A percentile compares a stretch with the other conserved stretches of the same genome.
These are phyloP conservation scores for Gastrodia elata DNA, from an alignment of 106 monocot species.

Conservation along the genomic window DNA sequence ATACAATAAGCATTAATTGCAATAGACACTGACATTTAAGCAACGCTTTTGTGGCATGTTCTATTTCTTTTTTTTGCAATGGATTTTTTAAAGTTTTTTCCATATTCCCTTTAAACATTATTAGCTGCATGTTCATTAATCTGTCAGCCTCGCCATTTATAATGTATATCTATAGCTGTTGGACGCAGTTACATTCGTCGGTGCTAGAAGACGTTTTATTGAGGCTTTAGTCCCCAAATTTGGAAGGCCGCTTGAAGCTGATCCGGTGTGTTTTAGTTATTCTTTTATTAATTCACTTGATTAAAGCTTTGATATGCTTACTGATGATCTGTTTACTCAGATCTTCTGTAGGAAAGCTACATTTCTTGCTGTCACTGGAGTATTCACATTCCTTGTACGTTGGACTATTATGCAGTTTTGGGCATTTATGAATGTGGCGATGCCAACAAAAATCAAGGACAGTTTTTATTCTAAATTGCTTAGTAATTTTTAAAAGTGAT, in stretches of 20 bases:
- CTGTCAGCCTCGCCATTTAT: neutral
- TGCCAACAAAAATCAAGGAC: neutral
- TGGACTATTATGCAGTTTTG: neutral
- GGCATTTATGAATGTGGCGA: neutral
- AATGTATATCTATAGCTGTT: slow-evolving; percentile 32
- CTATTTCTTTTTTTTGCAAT: neutral
- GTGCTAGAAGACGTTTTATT: slow-evolving; percentile 75
- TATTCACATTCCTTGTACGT: slow-evolving; percentile 73
- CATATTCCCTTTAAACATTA: neutral
- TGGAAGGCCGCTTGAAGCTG: slow-evolving; percentile 94
- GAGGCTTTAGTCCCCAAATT: slow-evolving; percentile 74
- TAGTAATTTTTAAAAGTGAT: neutral
- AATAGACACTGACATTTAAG: too few relatives aligned
- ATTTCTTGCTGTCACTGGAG: slow-evolving; percentile 40
- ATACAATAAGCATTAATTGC: too few relatives aligned
- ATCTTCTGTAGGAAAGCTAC: slow-evolving; percentile 78
- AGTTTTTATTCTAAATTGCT: neutral
- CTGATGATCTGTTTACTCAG: slow-evolving; percentile 25
- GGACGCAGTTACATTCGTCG: slow-evolving; percentile 63
- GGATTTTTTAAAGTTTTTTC: neutral
- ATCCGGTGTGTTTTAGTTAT: slow-evolving; percentile 43
- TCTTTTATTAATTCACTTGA: neutral
- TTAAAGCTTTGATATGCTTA: neutral
- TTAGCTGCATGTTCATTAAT: neutral
- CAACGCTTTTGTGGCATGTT: neutral